These are phyloP conservation scores for Pythium graminicola DNA, from an alignment of 352 stramenopile species.

Conservation along the genomic window DNA sequence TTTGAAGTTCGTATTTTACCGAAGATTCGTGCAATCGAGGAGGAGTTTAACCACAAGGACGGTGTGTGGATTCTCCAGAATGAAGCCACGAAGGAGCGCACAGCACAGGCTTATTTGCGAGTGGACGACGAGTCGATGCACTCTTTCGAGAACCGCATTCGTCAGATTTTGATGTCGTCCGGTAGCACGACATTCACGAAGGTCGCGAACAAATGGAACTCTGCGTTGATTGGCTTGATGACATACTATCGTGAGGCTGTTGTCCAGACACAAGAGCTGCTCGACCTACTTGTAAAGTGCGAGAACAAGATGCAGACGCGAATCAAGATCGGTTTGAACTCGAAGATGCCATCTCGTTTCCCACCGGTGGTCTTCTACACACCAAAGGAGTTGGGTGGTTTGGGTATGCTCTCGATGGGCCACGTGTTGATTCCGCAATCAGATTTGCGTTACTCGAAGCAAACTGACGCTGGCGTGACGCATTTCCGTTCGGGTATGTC, in stretches of 20 bases:
- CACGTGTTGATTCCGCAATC: constrained; percentile 99
- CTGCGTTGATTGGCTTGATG: constrained; percentile 95
- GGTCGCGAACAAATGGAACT: constrained; percentile 99
- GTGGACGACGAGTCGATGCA: constrained; percentile 94
- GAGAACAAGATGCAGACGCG: constrained; percentile 99
- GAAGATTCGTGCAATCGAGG: constrained; percentile 85
- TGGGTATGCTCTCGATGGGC: constrained; percentile 99
- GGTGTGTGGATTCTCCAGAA: constrained; percentile 99
- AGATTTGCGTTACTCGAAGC: constrained; percentile 98
- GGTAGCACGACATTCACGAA: constrained; percentile 99
- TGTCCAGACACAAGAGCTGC: constrained; percentile 98
- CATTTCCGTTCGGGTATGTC: constrained; percentile 98
- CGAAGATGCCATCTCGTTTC: constrained; percentile 99
- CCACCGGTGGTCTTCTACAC: constrained; percentile 99
- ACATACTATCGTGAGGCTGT: constrained; percentile 99
- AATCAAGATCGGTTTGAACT: constrained; percentile 99
- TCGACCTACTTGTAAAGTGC: constrained; percentile 99
- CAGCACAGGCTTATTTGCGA: constrained; percentile 96
- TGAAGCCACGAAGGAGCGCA: constrained; percentile 99
- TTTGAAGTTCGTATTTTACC: constrained; percentile 97
- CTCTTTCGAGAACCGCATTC: constrained; percentile 98
- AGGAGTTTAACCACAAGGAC: constrained; percentile 96
- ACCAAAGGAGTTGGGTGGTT: constrained; percentile 98
- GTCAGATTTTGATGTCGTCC: constrained; percentile 99
- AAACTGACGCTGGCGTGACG: constrained; percentile 98